Base-by-base conservation (phyloP, 2,329 filamentous ascomycete genomes). In the Pseudofabraea citricarpa region DNA sequence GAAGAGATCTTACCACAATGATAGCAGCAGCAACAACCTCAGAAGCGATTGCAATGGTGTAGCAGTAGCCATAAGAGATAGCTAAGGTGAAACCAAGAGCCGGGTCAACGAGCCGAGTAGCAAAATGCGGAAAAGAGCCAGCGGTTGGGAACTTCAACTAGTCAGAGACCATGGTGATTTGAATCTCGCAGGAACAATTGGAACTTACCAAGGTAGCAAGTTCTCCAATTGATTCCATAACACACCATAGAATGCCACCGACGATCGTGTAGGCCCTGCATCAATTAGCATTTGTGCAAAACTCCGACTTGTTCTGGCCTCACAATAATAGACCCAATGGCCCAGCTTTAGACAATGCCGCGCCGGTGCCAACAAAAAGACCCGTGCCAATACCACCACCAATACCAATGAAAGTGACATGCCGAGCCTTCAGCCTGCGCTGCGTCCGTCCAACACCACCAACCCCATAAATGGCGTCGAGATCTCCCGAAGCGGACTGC, bases 351-450 rank as follows among this genome's bases (percentile, higher is more conserved):
- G 67, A 63, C 40, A 75, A 64, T 3, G 71, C 68, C 40, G 60
- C 54, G 20, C 73, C 73, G 31, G 68, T 68, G 24, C 72, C 70
- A 38, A 77, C 68, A 56, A 76, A 78, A 4, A 77, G 62, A 57
- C 74, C 74, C 22, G 73, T 75, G 32, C 73, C 73, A 42, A 76
- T 73, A 21, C 52, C 49, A 19, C 44, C 47, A 16, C 46, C 46
- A 41, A 47, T 41, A 5, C 45, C 45, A 27, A 47, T 47, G 18
- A 47, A 47, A n/a, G 45, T 47, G 4, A 47, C 42, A 40, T 47
- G 45, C 20, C 41, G 36, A 21, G 45, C 41, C 15, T 37, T 47
- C 29, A 47, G 29, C 19, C 38, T 44, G 23, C 45, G 16, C 6
- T 39, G 21, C 5, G 41, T 47, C 6, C 32, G 37, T 24, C 45